These are phyloP conservation scores for Xerocomus amazonicus DNA, from an alignment of 1,284 basidiomycete species.

Conservation along the genomic window DNA sequence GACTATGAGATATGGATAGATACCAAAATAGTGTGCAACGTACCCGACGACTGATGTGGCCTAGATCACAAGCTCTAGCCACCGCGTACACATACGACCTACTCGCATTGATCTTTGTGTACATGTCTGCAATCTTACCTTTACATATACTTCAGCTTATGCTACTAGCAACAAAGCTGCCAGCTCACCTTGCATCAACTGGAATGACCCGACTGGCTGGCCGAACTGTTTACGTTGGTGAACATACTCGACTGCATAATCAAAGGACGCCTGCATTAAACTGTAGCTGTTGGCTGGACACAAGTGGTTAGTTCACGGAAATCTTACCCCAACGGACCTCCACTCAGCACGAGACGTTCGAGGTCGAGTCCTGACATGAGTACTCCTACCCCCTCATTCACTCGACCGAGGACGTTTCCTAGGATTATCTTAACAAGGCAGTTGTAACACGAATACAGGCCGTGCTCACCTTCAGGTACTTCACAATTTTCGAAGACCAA, in stretches of 20 bases:
- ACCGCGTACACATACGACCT: slow-evolving; percentile 93
- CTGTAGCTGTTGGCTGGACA: slow-evolving; percentile 37
- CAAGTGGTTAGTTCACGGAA: neutral
- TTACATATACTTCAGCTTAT: slow-evolving; percentile 1
- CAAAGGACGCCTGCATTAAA: slow-evolving; percentile 95
- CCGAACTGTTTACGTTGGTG: slow-evolving; percentile 92
- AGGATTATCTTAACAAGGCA: slow-evolving; percentile 6
- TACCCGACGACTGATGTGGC: slow-evolving; percentile 78
- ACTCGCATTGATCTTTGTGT: slow-evolving; percentile 87
- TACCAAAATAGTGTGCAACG: slow-evolving; percentile 26
- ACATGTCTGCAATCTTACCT: slow-evolving; percentile 91
- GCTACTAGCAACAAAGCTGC: neutral
- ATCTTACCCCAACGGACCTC: slow-evolving; percentile 63
- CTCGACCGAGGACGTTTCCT: slow-evolving; percentile 83
- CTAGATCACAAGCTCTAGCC: slow-evolving; percentile 81
- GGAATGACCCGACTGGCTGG: slow-evolving; percentile 85
- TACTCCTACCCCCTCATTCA: slow-evolving; percentile 80
- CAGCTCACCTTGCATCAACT: slow-evolving; percentile 84
- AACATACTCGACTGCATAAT: slow-evolving; percentile 84
- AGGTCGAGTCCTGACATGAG: slow-evolving; percentile 94
- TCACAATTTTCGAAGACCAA: slow-evolving; percentile 90
- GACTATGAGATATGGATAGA: slow-evolving; percentile 4
- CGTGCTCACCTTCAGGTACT: slow-evolving; percentile 69
- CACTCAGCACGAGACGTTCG: slow-evolving; percentile 87
- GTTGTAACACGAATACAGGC: neutral